Evolutionary conservation across 352 stramenopile species (phyloP).

Genomic region (Elongisporangium anandrum): DNA sequence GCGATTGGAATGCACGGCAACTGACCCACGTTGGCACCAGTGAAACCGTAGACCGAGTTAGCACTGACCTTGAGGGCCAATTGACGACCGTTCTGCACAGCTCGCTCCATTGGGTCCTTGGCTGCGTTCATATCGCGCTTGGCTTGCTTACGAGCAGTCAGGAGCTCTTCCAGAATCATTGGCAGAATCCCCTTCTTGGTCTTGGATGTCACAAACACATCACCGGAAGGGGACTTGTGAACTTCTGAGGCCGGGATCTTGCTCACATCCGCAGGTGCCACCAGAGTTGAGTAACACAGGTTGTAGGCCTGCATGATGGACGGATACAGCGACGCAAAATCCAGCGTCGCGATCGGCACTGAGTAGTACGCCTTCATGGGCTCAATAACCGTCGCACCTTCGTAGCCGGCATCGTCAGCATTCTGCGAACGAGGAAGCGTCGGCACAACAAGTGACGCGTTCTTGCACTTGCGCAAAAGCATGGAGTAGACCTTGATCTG

Average conservation of each 20-base stretch:
- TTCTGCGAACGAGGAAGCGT: conserved; percentile 90
- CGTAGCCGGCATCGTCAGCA: conserved; percentile 90
- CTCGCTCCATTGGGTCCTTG: conserved; percentile 98
- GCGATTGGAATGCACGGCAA: conserved; percentile 98
- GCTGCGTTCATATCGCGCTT: conserved; percentile 99
- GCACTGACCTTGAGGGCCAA: conserved; percentile 96
- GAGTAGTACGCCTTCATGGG: conserved; percentile 99
- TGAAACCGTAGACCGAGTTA: conserved; percentile 99
- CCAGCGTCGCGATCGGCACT: conserved; percentile 98
- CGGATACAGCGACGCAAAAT: conserved; percentile 99
- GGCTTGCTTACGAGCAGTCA: conserved; percentile 95
- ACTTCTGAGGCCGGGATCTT: conserved; percentile 74
- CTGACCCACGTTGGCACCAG: conserved; percentile 96
- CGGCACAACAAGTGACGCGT: conserved; percentile 94
- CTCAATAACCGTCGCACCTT: conserved; percentile 99
- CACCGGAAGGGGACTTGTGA: conserved; percentile 93
- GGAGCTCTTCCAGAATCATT: conserved; percentile 98
- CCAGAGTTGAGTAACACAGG: conserved; percentile 99
- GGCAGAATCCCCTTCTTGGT: conserved; percentile 98
- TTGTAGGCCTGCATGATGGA: conserved; percentile 99
- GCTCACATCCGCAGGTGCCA: conserved; percentile 67
- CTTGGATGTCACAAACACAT: conserved; percentile 94
- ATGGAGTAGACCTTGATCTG: conserved; percentile 99
- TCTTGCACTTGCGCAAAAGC: conserved; percentile 96
- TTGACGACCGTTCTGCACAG: conserved; percentile 98